Base-by-base conservation (phyloP, 495 filamentous ascomycete species). In the Corynascus novoguineensis region DNA sequence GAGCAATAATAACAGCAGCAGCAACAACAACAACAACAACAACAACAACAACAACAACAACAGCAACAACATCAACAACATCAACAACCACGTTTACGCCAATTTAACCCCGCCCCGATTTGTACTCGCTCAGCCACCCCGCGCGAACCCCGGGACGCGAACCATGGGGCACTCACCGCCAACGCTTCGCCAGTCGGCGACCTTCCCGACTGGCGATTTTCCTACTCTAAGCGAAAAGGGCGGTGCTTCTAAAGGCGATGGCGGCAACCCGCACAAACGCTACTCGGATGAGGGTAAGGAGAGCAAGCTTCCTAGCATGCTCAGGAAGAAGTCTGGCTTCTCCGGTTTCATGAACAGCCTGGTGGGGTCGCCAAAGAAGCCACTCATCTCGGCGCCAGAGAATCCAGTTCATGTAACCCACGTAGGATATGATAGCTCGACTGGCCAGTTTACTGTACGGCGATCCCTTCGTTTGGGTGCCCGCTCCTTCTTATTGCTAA, bases 371-470 rank as follows among this genome's bases (percentile, higher is more conserved):
- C 93, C 88, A 38, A 87, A 90, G 61, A 87, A 87, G 58, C 87
- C 93, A 32, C 86, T 95, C 65, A 97, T 98, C 59, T 97, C 93
- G 6, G 86, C 89, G 9, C 93, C 93, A 40, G 91, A 96, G 71
- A 97, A 98, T 67, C 95, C 95, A 11, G 90, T 97, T 27, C 93
- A 98, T 69, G 87, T 98, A 52, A 98, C 95, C 41, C 93, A 98
- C 68, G 93, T 98, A 53, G 92, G 95, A 48, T 96, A 96, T 69
- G 92, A 98, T 71, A 95, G 95, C 73, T 82, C 90, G 62, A 98
- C 93, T 4, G 93, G 93, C 54, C 89, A 97, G 71, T 98, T 96
- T 70, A 98, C 93, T 34, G 89, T 95, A 80, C 59, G 88, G 48
- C n/a, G 35, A 25, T 27, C 7, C 4, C 37, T 42, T 49, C 11